Base-by-base conservation (phyloP, 2,329 filamentous ascomycete species). In the Xylariaceae sp. region DNA sequence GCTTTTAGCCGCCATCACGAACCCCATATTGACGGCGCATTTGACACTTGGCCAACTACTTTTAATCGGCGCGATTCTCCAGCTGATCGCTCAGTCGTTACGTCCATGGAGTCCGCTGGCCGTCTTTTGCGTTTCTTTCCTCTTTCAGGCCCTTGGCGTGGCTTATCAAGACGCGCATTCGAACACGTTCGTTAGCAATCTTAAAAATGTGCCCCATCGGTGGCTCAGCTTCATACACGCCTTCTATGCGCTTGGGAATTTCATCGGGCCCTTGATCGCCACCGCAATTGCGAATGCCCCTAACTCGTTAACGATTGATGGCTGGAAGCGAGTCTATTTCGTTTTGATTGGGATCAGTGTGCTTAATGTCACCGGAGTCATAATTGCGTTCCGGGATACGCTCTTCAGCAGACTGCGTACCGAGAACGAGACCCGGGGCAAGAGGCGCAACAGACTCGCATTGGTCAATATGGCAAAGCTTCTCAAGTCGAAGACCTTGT, bases 181-280 rank as follows among this genome's bases (percentile, higher is more conserved):
- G 1, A 86, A 87, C 53, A 80, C 81, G 0, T 86, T 81, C 53
- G 81, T 85, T 0, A 74, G 78, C 0, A 72, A 74, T 0, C 65
- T 77, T 0, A 73, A 74, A 9, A 72, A 71, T 15, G 70, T 68
- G 0, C 77, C 81, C 0, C 81, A 86, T 62, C 71, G 81, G 4
- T 85, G 81, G 78, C 71, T 86, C 0, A 79, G 81, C 0, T 79
- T 85, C 50, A 83, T 86, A 15, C 84, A 86, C 57, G 83, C 81
- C 8, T 82, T 81, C 74, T 86, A 83, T 60, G 73, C 73, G 62
- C 74, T 77, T 0, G 83, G 83, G 0, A 79, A 78, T 44, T 72
- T 86, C 2, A 72, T 81, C 3, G 78, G 76, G 0, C 83, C 83
- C 0, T 80, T 86, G 44, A 74, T 76, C 1, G 75, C 76, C 0